A percentile compares a stretch with the other conserved stretches of the same genome.
Conservation (phyloP, 495 filamentous ascomycete species). For the Penicillium robsamsonii region DNA sequence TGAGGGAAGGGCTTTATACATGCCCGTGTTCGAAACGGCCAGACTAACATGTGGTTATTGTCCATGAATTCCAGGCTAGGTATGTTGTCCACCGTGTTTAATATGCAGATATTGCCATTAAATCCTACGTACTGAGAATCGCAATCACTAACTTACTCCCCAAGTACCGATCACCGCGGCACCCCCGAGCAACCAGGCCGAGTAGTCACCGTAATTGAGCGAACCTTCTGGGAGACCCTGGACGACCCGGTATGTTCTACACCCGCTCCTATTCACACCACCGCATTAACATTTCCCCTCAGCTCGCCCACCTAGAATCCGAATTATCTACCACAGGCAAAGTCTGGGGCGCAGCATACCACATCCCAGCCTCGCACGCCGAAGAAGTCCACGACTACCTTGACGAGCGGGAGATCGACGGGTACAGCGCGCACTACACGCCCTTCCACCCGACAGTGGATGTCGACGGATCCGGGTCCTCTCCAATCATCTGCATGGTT, state of each 20-base stretch:
- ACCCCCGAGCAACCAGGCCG: slow-evolving; percentile 83
- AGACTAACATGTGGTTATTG: slow-evolving; percentile 11
- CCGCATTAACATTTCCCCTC: neutral
- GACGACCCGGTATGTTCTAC: slow-evolving; percentile 53
- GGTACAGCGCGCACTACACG: slow-evolving; percentile 87
- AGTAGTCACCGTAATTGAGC: slow-evolving; percentile 89
- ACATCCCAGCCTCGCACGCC: slow-evolving; percentile 70
- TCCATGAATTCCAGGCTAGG: slow-evolving; percentile 32
- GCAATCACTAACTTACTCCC: neutral
- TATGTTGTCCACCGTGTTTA: slow-evolving; percentile 11
- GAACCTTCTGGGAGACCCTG: slow-evolving; percentile 74
- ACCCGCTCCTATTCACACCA: neutral
- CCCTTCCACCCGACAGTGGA: slow-evolving; percentile 62
- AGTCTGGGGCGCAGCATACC: slow-evolving; percentile 93
- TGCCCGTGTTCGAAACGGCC: slow-evolving; percentile 4
- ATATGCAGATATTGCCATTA: neutral
- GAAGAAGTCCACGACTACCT: slow-evolving; percentile 85
- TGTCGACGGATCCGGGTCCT: neutral
- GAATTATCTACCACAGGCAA: slow-evolving; percentile 48
- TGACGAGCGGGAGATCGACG: slow-evolving; percentile 95
- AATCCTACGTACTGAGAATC: neutral
- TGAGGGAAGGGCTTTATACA: too few relatives aligned
- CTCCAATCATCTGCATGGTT: slow-evolving; percentile 62
- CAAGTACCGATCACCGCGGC: slow-evolving; percentile 86
- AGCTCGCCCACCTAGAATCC: slow-evolving; percentile 40